phyloP scores from a whole-genome alignment of 176 grass and related monocot species.

The Musa beccarii region DNA sequence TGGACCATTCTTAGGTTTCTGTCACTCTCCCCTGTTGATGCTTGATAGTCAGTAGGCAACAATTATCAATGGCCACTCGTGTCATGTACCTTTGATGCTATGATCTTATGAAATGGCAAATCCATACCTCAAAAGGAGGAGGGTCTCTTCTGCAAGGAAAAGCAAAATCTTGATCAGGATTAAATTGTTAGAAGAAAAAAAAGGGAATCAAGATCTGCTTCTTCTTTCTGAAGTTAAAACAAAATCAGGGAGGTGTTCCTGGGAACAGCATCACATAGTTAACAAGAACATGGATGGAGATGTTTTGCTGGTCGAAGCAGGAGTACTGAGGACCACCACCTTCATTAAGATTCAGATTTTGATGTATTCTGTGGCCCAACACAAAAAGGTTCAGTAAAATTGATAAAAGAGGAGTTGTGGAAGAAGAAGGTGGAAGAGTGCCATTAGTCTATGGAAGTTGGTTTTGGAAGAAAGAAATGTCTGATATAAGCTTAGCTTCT shows the following conservation, averaged over 20 bases:
- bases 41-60: background rate
- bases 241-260: background rate
- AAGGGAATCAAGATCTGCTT: too few species aligned
- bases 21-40: background rate
- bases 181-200: too few species aligned
- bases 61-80: background rate
- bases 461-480: too few species aligned
- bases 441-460: too few species aligned
- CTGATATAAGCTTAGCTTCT: too few species aligned
- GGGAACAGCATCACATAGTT: background rate
- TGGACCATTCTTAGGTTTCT: background rate
- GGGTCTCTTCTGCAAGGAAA: too few species aligned
- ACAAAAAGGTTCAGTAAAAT: background rate
- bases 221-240: background rate
- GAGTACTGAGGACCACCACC: conserved; percentile 1
- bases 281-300: conserved; percentile 10
- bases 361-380: conserved; percentile 1
- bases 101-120: background rate
- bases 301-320: conserved; percentile 5
- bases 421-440: conserved; percentile 33
- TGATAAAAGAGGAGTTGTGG: conserved; percentile 10
- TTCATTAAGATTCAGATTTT: background rate
- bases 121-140: too few species aligned
- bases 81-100: background rate
- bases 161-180: too few species aligned